Evolutionary conservation across 2,329 filamentous ascomycete genomes (phyloP).

Genomic region (Hypoxylon sp.): DNA sequence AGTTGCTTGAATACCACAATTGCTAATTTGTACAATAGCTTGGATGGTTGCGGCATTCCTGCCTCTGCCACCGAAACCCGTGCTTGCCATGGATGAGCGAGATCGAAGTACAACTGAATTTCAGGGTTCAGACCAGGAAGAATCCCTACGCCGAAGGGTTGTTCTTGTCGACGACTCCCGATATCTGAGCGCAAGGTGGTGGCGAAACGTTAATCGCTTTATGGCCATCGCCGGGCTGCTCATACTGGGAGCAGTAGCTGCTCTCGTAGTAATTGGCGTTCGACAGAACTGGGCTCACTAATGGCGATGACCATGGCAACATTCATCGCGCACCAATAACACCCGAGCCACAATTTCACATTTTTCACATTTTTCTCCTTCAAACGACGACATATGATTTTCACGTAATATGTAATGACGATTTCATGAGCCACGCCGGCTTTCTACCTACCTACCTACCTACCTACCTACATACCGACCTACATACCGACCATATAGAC

Average conservation of each 20-base stretch:
- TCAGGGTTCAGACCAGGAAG: conserved; percentile 46
- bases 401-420: conserved; percentile 38
- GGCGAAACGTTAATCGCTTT: conserved; percentile 65
- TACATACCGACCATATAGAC: too few relatives aligned
- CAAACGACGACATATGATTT: conserved; percentile 32
- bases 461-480: too few relatives aligned
- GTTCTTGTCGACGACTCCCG: conserved; percentile 54
- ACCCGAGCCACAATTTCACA: conserved; percentile 12
- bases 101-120: conserved; percentile 53
- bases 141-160: conserved; percentile 46
- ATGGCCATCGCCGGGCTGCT: conserved; percentile 66
- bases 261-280: conserved; percentile 62
- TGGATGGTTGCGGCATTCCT: conserved; percentile 84
- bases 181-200: conserved; percentile 65
- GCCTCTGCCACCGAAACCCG: conserved; percentile 70
- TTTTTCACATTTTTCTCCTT: conserved; percentile 19
- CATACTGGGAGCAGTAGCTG: conserved; percentile 60
- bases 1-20: neutral
- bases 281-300: conserved; percentile 56
- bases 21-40: conserved; percentile 54
- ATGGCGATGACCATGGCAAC: conserved; percentile 20
- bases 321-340: conserved; percentile 10
- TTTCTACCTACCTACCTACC: conserved; percentile 17
- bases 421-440: conserved; percentile 33
- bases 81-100: conserved; percentile 60